phyloP scores from a whole-genome alignment of 768 basidiomycete genomes.

The Russula sp. region DNA sequence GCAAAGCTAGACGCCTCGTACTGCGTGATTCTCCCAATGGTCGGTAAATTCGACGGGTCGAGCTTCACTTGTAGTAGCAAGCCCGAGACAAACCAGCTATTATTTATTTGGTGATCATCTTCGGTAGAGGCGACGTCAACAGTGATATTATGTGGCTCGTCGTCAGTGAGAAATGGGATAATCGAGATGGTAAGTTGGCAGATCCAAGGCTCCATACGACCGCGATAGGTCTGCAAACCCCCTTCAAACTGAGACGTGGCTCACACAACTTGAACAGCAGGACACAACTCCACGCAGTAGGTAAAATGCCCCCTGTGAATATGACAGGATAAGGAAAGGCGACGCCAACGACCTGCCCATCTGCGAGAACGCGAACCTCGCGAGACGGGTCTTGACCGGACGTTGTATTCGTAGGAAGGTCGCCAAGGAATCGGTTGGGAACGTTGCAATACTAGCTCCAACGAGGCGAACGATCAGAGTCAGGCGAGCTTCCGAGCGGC shows the following conservation, averaged over 20 bases:
- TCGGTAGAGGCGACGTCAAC: constrained; percentile 73
- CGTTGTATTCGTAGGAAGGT: constrained; percentile 41
- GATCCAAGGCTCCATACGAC: constrained; percentile 69
- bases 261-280: constrained; percentile 26
- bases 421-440: not conserved
- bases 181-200: constrained; percentile 74
- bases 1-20: constrained; percentile 59
- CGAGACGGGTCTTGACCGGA: constrained; percentile 52
- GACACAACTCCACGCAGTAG: not conserved
- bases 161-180: constrained; percentile 47
- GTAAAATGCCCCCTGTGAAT: constrained; percentile 30
- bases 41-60: constrained; percentile 55
- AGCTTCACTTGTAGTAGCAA: constrained; percentile 55
- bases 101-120: constrained; percentile 53
- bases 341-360: constrained; percentile 48
- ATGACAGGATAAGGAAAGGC: constrained; percentile 46
- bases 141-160: constrained; percentile 57
- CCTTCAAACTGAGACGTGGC: not conserved
- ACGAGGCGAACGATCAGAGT: not conserved
- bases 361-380: constrained; percentile 55
- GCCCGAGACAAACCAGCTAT: constrained; percentile 77
- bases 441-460: constrained; percentile 54
- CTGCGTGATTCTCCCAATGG: constrained; percentile 59
- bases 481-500: not conserved
- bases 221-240: constrained; percentile 47